Evolutionary conservation across 768 basidiomycete species (phyloP), one percentile per base, ranked within the genome.

Genomic region (Agrocybe chaxingu): DNA sequence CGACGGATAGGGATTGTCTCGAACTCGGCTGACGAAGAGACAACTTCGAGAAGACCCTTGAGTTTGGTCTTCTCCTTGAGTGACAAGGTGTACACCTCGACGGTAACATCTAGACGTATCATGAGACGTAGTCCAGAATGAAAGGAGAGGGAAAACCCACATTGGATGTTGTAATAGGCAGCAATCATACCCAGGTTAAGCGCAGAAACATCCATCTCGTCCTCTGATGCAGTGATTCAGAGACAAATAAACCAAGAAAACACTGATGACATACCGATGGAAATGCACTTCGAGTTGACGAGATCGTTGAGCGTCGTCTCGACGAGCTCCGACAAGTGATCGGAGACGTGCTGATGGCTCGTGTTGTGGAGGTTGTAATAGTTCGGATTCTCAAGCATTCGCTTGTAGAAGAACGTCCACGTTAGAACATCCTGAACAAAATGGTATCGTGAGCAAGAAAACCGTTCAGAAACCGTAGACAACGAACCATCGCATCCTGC

Each of bases 151-250:
- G 18, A 11, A 30, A 5, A 74, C 87, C 64, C 57, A 89, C 89
- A 92, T 48, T 90, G 93, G 37, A 94, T 94, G 61, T 93, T 92
- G 67, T 93, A 96, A 71, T 93, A 94, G 0, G 95, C 93, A 0
- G 95, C 97, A 59, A 99, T 98, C 94, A 98, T 97, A 50, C 97
- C 97, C 34, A 98, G 74, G 69, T 98, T 99, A 60, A 98, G 82
- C 1, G 94, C 84, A 2, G 85, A 82, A 0, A 91, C 81, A 55
- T 96, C 92, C 87, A 95, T 93, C 65, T 97, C 94, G 54, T 96
- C 93, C 74, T 92, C 89, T 85, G 53, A 8, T 53, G 52, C 34
- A 40, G 7, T 42, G 11, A 29, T 7, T 53, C 54, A 42, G 37
- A 18, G 6, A 48, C 38, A 50, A 9, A 4, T 7, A 8, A 33